Percentiles rank a stretch among this genome's conserved stretches.
Conservation (phyloP, 495 filamentous ascomycete species). For the Talaromyces stipitatus region DNA sequence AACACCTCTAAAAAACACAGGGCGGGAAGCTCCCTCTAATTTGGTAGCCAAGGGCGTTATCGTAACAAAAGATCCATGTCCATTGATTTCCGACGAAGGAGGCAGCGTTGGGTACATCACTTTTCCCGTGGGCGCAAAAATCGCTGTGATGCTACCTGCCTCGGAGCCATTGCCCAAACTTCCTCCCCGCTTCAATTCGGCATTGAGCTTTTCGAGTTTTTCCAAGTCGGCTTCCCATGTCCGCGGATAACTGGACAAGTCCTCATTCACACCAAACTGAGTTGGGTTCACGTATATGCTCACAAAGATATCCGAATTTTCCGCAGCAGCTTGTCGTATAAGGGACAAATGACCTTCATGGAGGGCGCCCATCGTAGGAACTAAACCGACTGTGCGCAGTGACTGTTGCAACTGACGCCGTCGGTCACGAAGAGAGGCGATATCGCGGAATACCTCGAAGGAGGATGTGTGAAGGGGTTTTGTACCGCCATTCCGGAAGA, state of each 20-base stretch:
- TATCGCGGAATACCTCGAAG: conserved; percentile 67
- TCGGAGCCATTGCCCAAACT: conserved; percentile 15
- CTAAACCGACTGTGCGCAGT: conserved; percentile 70
- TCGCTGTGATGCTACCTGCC: conserved; percentile 62
- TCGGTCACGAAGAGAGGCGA: conserved; percentile 61
- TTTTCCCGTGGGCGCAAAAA: conserved; percentile 76
- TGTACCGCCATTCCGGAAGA: neutral
- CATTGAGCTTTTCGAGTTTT: conserved; percentile 59
- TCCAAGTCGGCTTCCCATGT: conserved; percentile 74
- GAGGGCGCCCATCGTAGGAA: conserved; percentile 95
- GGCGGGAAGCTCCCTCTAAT: conserved; percentile 78
- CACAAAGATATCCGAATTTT: conserved; percentile 80
- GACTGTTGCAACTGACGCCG: conserved; percentile 60
- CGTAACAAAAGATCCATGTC: conserved; percentile 84
- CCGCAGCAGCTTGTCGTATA: conserved; percentile 74
- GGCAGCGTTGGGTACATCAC: conserved; percentile 84
- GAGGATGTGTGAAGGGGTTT: conserved; percentile 13
- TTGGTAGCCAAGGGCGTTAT: conserved; percentile 75
- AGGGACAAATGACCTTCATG: conserved; percentile 86
- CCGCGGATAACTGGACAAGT: conserved; percentile 80
- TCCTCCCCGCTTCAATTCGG: conserved; percentile 47
- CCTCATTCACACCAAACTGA: conserved; percentile 88
- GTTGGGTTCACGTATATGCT: conserved; percentile 94
- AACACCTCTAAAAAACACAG: conserved; percentile 93
- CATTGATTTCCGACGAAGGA: conserved; percentile 70